Percentiles rank a stretch among this genome's conserved stretches.
These are phyloP conservation scores for Leucosporidium creatinivorum DNA, from an alignment of 768 basidiomycete species.

Conservation along the genomic window DNA sequence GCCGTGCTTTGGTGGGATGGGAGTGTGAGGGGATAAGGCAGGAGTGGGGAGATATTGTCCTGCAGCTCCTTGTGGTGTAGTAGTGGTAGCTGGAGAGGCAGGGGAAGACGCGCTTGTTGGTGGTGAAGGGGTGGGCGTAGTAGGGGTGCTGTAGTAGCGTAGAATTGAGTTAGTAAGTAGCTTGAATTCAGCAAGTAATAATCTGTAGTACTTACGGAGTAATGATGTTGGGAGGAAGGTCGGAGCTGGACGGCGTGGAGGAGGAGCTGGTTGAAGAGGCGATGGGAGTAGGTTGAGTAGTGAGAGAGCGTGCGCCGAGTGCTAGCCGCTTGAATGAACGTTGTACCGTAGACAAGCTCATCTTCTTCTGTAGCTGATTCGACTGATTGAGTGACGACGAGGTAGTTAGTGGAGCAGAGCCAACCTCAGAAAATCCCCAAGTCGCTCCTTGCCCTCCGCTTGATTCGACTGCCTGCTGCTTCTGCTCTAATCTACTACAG, in stretches of 20 bases:
- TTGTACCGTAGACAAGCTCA: no score
- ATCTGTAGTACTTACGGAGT: background rate
- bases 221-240: background rate
- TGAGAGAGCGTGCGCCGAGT: no score
- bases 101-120: background rate
- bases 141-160: background rate
- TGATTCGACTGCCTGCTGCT: no score
- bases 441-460: no score
- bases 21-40: slow-evolving; percentile 4
- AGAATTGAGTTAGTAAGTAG: background rate
- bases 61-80: background rate
- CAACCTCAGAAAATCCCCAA: no score
- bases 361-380: no score
- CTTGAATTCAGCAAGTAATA: no score
- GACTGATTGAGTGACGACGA: no score
- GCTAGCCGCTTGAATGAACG: no score
- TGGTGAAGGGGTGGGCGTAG: background rate
- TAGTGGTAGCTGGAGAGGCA: background rate
- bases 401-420: no score
- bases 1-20: slow-evolving; percentile 50
- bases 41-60: background rate
- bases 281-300: no score
- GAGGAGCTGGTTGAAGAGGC: background rate
- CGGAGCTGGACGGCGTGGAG: background rate
- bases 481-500: no score